Percentiles rank a stretch among this genome's conserved stretches.
phyloP scores from a whole-genome alignment of 108 stramenopile genomes.

The Cyclostephanos tholiformis region DNA sequence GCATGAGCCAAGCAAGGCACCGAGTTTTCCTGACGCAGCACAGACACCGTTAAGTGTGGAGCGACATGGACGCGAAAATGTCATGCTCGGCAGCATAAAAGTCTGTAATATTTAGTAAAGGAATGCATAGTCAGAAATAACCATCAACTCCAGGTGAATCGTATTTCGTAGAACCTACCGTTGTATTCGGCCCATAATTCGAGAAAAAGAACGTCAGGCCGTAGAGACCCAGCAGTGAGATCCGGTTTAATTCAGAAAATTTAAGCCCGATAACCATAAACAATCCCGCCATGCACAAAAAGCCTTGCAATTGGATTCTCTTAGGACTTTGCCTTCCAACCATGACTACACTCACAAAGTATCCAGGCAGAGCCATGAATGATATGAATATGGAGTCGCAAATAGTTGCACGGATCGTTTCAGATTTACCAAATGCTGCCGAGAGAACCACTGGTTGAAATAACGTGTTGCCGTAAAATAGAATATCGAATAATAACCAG shows the following conservation, averaged over 20 bases:
- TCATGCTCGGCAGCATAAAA: conserved; percentile 72
- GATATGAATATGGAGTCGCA: conserved; percentile 50
- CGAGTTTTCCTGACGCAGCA: conserved; percentile 83
- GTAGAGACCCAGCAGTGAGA: conserved; percentile 63
- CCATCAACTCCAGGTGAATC: not conserved
- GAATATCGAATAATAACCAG: conserved; percentile 87
- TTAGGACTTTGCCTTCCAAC: conserved; percentile 82
- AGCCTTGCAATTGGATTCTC: conserved; percentile 84
- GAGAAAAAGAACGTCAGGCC: conserved; percentile 87
- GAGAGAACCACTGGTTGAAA: conserved; percentile 86
- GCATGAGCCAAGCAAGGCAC: conserved; percentile 62
- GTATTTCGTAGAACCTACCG: conserved; percentile 54
- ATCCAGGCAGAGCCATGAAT: conserved; percentile 59
- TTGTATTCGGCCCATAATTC: conserved; percentile 89
- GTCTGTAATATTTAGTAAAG: conserved; percentile 34
- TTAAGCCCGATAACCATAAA: conserved; percentile 73
- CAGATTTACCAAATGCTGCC: conserved; percentile 77
- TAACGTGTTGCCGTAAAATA: conserved; percentile 89
- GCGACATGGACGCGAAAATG: conserved; percentile 68
- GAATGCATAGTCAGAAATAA: not conserved
- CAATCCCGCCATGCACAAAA: conserved; percentile 71
- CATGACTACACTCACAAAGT: conserved; percentile 63
- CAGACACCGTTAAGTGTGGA: conserved; percentile 87
- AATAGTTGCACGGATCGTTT: conserved; percentile 38
- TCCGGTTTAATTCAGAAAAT: conserved; percentile 55